Evolutionary conservation across 768 basidiomycete species (phyloP).

Genomic region (Harrya chromipes): DNA sequence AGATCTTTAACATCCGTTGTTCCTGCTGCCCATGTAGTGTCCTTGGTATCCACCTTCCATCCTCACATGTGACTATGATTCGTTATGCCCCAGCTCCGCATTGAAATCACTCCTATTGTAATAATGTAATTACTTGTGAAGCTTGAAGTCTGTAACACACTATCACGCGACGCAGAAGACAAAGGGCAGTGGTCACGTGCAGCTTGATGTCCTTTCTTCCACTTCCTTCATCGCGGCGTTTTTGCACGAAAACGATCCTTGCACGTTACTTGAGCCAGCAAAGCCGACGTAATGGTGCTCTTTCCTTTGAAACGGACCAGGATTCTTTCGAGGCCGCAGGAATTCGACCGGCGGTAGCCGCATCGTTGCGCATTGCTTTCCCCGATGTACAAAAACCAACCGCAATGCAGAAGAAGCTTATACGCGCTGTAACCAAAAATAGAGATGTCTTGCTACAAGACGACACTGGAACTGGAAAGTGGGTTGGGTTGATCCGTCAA

Average conservation of each 20-base stretch:
- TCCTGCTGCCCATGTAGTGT: conserved; percentile 5
- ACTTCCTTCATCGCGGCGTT: conserved; percentile 11
- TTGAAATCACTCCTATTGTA: conserved; percentile 8
- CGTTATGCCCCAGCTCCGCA: conserved; percentile 3
- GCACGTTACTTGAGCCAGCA: conserved; percentile 29
- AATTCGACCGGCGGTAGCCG: conserved; percentile 45
- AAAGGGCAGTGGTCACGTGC: conserved; percentile 11
- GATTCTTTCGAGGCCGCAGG: conserved; percentile 51
- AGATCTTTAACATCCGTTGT: background rate
- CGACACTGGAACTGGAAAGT: conserved; percentile 80
- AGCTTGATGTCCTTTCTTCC: conserved; percentile 26
- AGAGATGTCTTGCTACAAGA: conserved; percentile 68
- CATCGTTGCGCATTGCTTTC: conserved; percentile 56
- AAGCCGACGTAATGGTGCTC: conserved; percentile 5
- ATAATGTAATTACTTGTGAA: conserved; percentile 8
- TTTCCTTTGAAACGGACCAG: conserved; percentile 1
- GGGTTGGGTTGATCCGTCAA: conserved; percentile 34
- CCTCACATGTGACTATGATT: conserved; percentile 19
- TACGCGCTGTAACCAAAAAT: conserved; percentile 54
- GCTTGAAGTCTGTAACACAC: background rate
- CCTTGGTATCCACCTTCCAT: conserved; percentile 22
- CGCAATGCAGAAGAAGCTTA: conserved; percentile 53
- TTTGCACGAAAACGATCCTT: conserved; percentile 19
- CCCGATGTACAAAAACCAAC: conserved; percentile 60
- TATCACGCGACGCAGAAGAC: too few relatives aligned